These are phyloP conservation scores for Hypoxylon cercidicola DNA, from an alignment of 495 filamentous ascomycete genomes.

Conservation along the genomic window DNA sequence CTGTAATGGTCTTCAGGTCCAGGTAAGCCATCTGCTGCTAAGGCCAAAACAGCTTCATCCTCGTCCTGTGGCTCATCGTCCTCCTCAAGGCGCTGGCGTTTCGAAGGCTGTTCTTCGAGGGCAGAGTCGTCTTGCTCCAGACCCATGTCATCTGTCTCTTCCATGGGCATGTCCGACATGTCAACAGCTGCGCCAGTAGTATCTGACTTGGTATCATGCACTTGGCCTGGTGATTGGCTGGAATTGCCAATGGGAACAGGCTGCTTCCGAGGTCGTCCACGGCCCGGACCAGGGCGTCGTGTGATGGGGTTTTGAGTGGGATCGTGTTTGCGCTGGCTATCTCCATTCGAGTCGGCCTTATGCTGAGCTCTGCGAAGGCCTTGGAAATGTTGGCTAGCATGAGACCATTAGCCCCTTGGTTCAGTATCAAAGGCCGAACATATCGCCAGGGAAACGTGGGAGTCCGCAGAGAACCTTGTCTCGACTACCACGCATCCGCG, in stretches of 20 bases:
- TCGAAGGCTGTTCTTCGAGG: constrained; percentile 47
- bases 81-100: constrained; percentile 53
- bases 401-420: constrained; percentile 29
- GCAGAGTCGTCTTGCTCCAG: constrained; percentile 37
- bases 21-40: constrained; percentile 51
- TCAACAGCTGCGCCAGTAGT: constrained; percentile 22
- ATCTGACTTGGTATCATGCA: constrained; percentile 22
- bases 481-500: not conserved
- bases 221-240: constrained; percentile 13
- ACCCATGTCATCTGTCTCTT: constrained; percentile 32
- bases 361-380: constrained; percentile 59
- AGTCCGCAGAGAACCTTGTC: constrained; percentile 12
- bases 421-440: not conserved
- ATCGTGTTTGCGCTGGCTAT: constrained; percentile 49
- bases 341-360: constrained; percentile 52
- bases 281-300: constrained; percentile 58
- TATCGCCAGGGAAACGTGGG: not conserved
- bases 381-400: constrained; percentile 61
- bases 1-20: constrained; percentile 46
- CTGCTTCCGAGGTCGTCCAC: constrained; percentile 58
- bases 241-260: constrained; percentile 13
- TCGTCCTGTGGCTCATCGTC: constrained; percentile 43
- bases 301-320: constrained; percentile 61
- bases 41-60: constrained; percentile 54
- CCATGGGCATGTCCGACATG: constrained; percentile 23